Percentiles rank a stretch among this genome's conserved stretches.
These are phyloP conservation scores for Salix viminalis DNA, from an alignment of 345 rosid species.

Conservation along the genomic window DNA sequence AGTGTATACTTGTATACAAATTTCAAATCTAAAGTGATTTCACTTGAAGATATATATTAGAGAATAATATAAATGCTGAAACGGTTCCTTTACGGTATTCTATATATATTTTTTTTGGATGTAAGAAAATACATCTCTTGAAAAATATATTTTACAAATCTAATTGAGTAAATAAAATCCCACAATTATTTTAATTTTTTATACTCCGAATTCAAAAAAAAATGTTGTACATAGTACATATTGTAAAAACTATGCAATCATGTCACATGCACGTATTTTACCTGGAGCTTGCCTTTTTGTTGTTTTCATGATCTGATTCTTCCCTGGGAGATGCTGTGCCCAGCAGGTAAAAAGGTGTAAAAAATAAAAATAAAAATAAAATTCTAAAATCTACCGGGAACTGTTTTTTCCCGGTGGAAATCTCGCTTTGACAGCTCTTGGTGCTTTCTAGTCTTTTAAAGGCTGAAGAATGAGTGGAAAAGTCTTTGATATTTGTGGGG, in stretches of 20 bases:
- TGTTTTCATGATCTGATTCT: background rate
- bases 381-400: background rate
- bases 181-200: no score
- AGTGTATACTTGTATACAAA: accelerated
- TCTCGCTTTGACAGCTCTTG: conserved; percentile 13
- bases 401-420: background rate
- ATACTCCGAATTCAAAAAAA: no score
- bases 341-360: background rate
- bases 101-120: no score
- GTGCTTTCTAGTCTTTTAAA: conserved; percentile 11
- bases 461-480: conserved; percentile 7
- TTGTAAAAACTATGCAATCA: no score
- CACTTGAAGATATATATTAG: no score
- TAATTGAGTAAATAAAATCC: no score
- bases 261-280: background rate
- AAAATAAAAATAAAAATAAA: background rate
- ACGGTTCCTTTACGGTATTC: no score
- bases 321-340: background rate
- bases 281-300: background rate
- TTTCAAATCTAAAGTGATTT: no score
- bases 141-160: no score
- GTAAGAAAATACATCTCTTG: no score
- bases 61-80: no score
- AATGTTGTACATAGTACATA: no score
- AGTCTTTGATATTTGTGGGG: conserved; percentile 15